These are phyloP conservation scores for Cornus kousa DNA, from an alignment of 148 eudicot genomes.

Conservation along the genomic window DNA sequence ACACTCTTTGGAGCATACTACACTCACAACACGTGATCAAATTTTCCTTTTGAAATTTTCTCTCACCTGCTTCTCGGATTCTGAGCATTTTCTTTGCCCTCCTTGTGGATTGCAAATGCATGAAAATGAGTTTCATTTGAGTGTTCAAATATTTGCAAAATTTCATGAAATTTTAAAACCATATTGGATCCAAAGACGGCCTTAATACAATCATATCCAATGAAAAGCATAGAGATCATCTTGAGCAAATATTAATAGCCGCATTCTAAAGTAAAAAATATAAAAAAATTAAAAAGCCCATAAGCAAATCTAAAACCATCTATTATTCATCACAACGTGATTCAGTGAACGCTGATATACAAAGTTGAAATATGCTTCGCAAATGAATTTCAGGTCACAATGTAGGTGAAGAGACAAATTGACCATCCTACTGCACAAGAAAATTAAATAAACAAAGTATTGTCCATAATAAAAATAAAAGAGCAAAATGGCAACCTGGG, in stretches of 20 bases:
- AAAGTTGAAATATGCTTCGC: background rate
- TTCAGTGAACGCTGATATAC: background rate
- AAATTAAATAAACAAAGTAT: background rate
- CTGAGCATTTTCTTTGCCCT: too few species aligned
- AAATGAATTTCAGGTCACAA: background rate
- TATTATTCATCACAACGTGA: background rate
- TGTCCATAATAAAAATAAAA: background rate
- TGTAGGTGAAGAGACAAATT: background rate
- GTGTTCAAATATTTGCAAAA: background rate
- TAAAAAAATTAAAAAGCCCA: too few species aligned
- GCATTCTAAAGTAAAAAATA: too few species aligned
- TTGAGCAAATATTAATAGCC: background rate
- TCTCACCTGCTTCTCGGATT: background rate
- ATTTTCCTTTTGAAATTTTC: background rate
- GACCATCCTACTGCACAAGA: background rate
- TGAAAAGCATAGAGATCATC: background rate
- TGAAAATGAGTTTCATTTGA: too few species aligned
- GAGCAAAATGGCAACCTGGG: conserved; percentile 53
- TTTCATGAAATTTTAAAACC: background rate
- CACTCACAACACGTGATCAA: background rate
- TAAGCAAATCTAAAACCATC: background rate
- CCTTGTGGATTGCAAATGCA: too few species aligned
- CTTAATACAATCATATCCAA: background rate
- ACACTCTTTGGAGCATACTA: background rate
- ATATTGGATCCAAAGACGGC: background rate